These are phyloP conservation scores for Cryomyces minteri DNA, from an alignment of 495 filamentous ascomycete species.

Conservation along the genomic window DNA sequence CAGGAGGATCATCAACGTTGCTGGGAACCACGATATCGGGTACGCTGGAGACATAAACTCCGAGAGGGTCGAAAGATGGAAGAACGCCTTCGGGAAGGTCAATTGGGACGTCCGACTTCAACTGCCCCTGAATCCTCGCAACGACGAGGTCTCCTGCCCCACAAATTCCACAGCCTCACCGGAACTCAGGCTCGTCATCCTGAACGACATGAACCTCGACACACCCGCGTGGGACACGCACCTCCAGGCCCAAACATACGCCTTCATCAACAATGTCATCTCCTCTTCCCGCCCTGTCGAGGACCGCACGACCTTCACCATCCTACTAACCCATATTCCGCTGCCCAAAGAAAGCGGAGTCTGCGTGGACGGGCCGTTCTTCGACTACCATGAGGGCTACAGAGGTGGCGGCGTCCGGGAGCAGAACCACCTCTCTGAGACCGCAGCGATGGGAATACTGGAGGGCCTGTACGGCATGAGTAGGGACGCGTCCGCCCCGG, in stretches of 20 bases:
- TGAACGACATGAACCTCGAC: conserved; percentile 88
- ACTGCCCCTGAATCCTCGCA: conserved; percentile 19
- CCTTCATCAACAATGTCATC: conserved; percentile 58
- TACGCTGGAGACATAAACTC: conserved; percentile 78
- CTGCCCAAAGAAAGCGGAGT: conserved; percentile 67
- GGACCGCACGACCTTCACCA: conserved; percentile 46
- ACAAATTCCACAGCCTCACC: conserved; percentile 21
- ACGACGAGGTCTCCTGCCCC: not conserved
- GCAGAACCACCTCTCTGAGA: conserved; percentile 72
- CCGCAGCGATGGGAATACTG: conserved; percentile 47
- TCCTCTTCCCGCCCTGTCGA: conserved; percentile 45
- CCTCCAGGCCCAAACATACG: conserved; percentile 54
- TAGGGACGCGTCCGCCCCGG: conserved; percentile 32
- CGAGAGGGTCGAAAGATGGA: conserved; percentile 57
- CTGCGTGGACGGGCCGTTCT: conserved; percentile 69
- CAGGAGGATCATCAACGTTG: conserved; percentile 64
- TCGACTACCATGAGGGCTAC: conserved; percentile 44
- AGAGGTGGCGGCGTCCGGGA: conserved; percentile 51
- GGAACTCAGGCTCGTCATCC: conserved; percentile 59
- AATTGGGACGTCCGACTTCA: conserved; percentile 78
- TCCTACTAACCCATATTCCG: conserved; percentile 84
- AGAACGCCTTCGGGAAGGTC: conserved; percentile 59
- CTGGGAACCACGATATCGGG: conserved; percentile 90
- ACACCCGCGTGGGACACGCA: conserved; percentile 45
- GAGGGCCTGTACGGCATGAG: conserved; percentile 66